Conservation (phyloP, 148 eudicot species). For the Rhododendron ferrugineum region DNA sequence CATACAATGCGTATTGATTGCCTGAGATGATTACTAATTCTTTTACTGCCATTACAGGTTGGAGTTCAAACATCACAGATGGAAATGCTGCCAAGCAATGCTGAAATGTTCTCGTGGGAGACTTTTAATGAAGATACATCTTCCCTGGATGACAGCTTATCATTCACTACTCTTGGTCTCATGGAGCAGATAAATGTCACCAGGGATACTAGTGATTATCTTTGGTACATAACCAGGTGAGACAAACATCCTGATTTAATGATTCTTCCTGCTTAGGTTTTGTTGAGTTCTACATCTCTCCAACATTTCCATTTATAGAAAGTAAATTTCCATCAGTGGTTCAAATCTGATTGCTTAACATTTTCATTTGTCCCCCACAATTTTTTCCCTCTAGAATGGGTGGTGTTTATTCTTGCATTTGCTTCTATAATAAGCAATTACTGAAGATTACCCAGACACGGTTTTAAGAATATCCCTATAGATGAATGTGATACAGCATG, state of each 20-base stretch:
- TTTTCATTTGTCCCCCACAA: neutral
- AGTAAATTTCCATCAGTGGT: neutral
- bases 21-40: neutral
- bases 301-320: neutral
- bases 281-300: neutral
- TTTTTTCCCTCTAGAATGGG: neutral
- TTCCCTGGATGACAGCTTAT: slow-evolving; percentile 43
- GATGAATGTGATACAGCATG: neutral
- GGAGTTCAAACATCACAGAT: slow-evolving; percentile 79
- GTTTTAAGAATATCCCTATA: neutral
- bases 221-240: slow-evolving; percentile 95
- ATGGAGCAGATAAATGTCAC: slow-evolving; percentile 91
- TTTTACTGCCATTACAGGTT: slow-evolving; percentile 42
- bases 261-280: neutral
- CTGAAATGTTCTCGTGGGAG: slow-evolving; percentile 60
- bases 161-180: slow-evolving; percentile 61
- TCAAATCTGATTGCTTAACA: neutral
- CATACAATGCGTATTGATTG: neutral
- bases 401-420: neutral
- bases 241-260: slow-evolving; percentile 1
- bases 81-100: slow-evolving; percentile 61
- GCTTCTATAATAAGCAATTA: neutral
- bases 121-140: slow-evolving; percentile 73
- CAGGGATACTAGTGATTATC: slow-evolving; percentile 81
- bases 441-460: neutral